These are phyloP conservation scores for Wickerhamia fluorescens DNA, from an alignment of 805 yeast species.

Conservation along the genomic window DNA sequence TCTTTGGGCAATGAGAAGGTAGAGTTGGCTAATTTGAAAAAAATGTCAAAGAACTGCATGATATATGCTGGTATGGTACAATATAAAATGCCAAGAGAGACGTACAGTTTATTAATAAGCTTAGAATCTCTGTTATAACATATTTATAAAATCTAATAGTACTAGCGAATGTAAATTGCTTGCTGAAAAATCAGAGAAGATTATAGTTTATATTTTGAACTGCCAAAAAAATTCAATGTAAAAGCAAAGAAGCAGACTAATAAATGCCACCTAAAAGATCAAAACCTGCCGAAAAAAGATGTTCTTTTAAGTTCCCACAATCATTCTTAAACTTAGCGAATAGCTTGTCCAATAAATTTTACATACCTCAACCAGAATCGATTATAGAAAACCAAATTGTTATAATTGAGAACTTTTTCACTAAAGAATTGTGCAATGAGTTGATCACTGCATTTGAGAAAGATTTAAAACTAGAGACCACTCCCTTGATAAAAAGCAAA, in stretches of 20 bases:
- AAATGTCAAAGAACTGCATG: slow-evolving; percentile 79
- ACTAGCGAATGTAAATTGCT: no score
- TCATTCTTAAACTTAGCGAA: slow-evolving; percentile 8
- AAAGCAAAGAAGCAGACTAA: slow-evolving; percentile 1
- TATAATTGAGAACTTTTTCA: slow-evolving; percentile 32
- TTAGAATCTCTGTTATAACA: slow-evolving; percentile 46
- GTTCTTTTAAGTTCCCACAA: slow-evolving; percentile 15
- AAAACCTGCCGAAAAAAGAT: no score
- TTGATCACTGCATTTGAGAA: slow-evolving; percentile 26
- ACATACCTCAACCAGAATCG: slow-evolving; percentile 14
- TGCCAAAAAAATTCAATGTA: neutral
- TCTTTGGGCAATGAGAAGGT: slow-evolving; percentile 41
- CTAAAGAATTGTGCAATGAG: slow-evolving; percentile 30
- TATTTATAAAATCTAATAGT: neutral
- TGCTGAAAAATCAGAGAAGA: no score
- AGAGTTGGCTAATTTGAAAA: slow-evolving; percentile 47
- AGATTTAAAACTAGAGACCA: slow-evolving; percentile 33
- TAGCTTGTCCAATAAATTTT: slow-evolving; percentile 8
- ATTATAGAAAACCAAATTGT: slow-evolving; percentile 33
- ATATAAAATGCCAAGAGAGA: slow-evolving; percentile 84
- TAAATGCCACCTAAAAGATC: slow-evolving; percentile 9
- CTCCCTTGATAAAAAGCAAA: slow-evolving; percentile 41
- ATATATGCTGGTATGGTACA: slow-evolving; percentile 92
- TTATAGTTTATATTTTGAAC: no score
- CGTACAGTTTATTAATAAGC: slow-evolving; percentile 61